Evolutionary conservation across 2,329 filamentous ascomycete genomes (phyloP).

Genomic region (Aschersonia sp.): DNA sequence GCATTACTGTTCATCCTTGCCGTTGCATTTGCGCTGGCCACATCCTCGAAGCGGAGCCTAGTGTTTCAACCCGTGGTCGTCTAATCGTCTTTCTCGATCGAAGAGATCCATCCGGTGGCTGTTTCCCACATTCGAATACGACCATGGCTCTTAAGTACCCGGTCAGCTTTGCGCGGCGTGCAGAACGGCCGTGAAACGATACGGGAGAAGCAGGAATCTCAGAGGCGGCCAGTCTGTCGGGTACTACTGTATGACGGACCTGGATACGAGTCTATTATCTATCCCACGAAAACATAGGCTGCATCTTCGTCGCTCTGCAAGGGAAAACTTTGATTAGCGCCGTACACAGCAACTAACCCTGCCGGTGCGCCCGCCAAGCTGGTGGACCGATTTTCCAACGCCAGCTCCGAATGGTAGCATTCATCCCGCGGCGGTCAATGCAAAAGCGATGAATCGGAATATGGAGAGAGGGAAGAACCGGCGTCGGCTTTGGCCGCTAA

Average conservation of each 20-base stretch:
- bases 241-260: not conserved
- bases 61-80: not conserved
- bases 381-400: not conserved
- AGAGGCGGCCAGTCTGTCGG: not conserved
- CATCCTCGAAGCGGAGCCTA: not conserved
- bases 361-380: not conserved
- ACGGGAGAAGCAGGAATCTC: not conserved
- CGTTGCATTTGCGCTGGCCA: not conserved
- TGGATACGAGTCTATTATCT: not conserved
- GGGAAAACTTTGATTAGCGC: not conserved
- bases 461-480: not conserved
- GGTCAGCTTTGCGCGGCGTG: not conserved
- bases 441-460: not conserved
- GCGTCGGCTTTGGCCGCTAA: too few relatives aligned
- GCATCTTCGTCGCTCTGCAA: not conserved
- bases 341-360: not conserved
- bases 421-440: not conserved
- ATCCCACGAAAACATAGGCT: not conserved
- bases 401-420: not conserved
- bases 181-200: not conserved
- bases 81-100: not conserved
- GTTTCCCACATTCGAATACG: too few relatives aligned
- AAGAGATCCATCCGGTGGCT: not conserved
- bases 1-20: too few relatives aligned
- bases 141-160: too few relatives aligned